phyloP scores from a whole-genome alignment of 805 yeast genomes.

The Blastobotrys terrestris region DNA sequence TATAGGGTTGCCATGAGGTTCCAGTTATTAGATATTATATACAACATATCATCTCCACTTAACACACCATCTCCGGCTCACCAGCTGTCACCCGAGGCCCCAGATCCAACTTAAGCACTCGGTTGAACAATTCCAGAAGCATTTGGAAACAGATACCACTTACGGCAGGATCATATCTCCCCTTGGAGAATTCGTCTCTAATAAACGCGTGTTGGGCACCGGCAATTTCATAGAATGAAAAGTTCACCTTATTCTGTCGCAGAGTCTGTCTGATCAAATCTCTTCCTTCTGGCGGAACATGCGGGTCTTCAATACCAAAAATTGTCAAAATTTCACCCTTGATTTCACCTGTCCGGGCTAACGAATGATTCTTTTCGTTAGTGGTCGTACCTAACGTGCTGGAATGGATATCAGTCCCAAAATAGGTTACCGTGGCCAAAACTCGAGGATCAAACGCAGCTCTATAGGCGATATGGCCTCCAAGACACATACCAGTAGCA shows the following conservation, averaged over 20 bases:
- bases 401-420: constrained; percentile 74
- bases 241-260: constrained; percentile 52
- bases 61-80: constrained; percentile 61
- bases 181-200: constrained; percentile 72
- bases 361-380: constrained; percentile 51
- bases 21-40: neutral
- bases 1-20: neutral
- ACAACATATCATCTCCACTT: constrained; percentile 14
- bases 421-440: constrained; percentile 64
- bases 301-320: constrained; percentile 74
- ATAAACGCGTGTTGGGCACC: constrained; percentile 84
- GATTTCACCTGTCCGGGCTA: constrained; percentile 49
- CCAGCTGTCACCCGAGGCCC: constrained; percentile 51
- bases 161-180: constrained; percentile 75
- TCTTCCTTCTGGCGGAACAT: constrained; percentile 73
- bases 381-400: constrained; percentile 58
- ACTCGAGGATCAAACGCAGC: constrained; percentile 59
- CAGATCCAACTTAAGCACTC: constrained; percentile 58
- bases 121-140: constrained; percentile 62
- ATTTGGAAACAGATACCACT: constrained; percentile 63
- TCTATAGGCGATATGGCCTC: constrained; percentile 76
- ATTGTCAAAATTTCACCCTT: constrained; percentile 57
- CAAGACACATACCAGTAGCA: constrained; percentile 83
- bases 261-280: constrained; percentile 59
- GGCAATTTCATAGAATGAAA: constrained; percentile 67